Percentiles rank a stretch among this genome's conserved stretches.
Conservation (phyloP, 768 basidiomycete genomes). For the Lactifluus subvellereus region DNA sequence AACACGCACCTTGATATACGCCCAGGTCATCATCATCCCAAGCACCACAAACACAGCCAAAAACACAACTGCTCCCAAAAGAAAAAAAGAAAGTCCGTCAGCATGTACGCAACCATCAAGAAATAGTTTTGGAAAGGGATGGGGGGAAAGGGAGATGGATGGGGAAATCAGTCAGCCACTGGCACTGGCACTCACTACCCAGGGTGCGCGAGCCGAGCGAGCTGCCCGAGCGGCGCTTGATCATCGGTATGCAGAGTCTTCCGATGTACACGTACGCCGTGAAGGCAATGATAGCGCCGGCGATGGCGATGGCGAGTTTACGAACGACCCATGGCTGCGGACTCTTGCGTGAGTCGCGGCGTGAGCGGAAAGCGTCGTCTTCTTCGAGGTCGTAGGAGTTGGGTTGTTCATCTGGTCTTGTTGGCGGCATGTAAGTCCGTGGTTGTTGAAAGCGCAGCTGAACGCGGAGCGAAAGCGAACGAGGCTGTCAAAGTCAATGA, state of each 20-base stretch:
- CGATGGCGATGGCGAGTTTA: conserved; percentile 61
- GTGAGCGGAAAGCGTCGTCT: conserved; percentile 5
- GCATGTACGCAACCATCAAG: not conserved
- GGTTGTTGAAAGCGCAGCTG: not conserved
- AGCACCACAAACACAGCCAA: conserved; percentile 58
- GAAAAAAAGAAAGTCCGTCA: not conserved
- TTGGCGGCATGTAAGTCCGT: not conserved
- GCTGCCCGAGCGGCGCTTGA: conserved; percentile 38
- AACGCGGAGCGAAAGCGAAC: too few species aligned
- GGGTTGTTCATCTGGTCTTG: not conserved
- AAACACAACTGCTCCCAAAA: conserved; percentile 48
- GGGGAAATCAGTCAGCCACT: not conserved
- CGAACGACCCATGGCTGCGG: conserved; percentile 67
- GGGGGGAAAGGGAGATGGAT: not conserved
- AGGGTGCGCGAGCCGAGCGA: conserved; percentile 45
- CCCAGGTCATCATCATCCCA: conserved; percentile 70
- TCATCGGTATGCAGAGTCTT: conserved; percentile 63
- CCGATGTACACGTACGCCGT: conserved; percentile 74
- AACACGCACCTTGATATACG: conserved; percentile 59
- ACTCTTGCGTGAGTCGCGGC: conserved; percentile 30
- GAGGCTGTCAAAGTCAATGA: too few species aligned
- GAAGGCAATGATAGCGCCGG: conserved; percentile 58
- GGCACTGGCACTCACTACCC: conserved; percentile 57
- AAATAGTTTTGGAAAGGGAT: not conserved
- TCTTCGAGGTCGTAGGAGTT: not conserved